Percentiles rank a stretch among this genome's conserved stretches.
Conservation (phyloP, 352 stramenopile species). For the Pythium guiyangense region DNA sequence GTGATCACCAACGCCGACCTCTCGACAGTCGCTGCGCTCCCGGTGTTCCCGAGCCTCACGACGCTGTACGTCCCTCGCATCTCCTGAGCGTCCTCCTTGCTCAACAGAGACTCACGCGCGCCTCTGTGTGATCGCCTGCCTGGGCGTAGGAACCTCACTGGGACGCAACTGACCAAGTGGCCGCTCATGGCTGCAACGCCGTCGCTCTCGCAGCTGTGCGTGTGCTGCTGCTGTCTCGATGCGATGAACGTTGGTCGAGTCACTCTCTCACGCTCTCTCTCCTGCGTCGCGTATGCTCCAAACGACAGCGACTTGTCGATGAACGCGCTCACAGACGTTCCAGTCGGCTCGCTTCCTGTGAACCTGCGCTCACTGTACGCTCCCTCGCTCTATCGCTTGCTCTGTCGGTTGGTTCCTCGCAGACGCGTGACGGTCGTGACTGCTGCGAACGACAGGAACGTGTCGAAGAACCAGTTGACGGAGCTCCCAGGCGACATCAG, state of each 20-base stretch:
- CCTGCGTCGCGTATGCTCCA: background rate
- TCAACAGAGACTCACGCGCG: background rate
- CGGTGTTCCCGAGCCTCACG: slow-evolving; percentile 5
- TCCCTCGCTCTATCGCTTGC: background rate
- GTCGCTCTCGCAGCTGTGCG: slow-evolving; percentile 12
- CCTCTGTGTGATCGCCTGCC: background rate
- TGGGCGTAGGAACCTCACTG: slow-evolving; percentile 9
- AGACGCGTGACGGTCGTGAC: too few species aligned
- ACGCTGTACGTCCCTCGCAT: slow-evolving; percentile 3
- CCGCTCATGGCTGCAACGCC: slow-evolving; percentile 8
- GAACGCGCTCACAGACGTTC: slow-evolving; percentile 6
- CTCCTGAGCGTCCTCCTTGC: background rate
- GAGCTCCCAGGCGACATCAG: slow-evolving; percentile 8
- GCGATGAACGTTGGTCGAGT: background rate
- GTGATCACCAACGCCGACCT: slow-evolving; percentile 13
- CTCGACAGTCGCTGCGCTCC: background rate
- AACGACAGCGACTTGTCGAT: slow-evolving; percentile 7
- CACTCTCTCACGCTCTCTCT: too few species aligned
- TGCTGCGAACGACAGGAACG: slow-evolving; percentile 7
- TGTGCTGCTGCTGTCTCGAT: background rate
- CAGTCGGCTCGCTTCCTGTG: slow-evolving; percentile 5
- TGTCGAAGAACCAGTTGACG: slow-evolving; percentile 12
- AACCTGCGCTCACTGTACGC: slow-evolving; percentile 6
- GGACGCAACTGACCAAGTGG: slow-evolving; percentile 7
- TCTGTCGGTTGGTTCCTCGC: too few species aligned